Evolutionary conservation across 108 stramenopile species (phyloP).

Genomic region (Thalassiosira profunda): DNA sequence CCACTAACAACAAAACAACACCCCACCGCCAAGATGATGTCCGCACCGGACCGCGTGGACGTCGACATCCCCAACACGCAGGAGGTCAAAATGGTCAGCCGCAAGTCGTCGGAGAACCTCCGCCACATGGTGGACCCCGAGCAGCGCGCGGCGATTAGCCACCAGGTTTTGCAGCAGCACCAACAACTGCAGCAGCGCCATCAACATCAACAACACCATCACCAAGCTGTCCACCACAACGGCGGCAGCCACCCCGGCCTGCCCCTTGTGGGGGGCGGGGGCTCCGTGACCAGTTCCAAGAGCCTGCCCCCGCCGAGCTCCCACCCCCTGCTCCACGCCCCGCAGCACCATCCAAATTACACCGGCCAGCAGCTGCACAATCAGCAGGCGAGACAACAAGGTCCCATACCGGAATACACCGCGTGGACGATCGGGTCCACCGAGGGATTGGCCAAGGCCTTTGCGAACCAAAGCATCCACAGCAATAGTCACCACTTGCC

Average conservation of each 20-base stretch:
- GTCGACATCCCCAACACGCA: conserved; percentile 29
- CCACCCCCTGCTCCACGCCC: conserved; percentile 10
- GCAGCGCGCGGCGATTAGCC: background rate
- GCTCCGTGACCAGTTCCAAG: conserved; percentile 55
- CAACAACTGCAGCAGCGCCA: conserved; percentile 11
- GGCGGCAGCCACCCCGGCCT: background rate
- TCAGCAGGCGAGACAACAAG: background rate
- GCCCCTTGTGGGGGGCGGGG: conserved; percentile 55
- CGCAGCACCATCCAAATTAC: background rate
- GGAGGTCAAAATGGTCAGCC: conserved; percentile 10
- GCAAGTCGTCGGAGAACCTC: conserved; percentile 23
- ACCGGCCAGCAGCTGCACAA: background rate
- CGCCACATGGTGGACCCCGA: conserved; percentile 1
- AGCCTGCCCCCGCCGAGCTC: conserved; percentile 37
- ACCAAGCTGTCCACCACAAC: background rate
- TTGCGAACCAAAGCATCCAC: conserved; percentile 1
- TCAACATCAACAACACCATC: background rate
- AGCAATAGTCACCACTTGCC: conserved; percentile 22
- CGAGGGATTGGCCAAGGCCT: conserved; percentile 5
- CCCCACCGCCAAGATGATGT: conserved; percentile 28
- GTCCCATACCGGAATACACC: conserved; percentile 1
- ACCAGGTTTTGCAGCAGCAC: background rate
- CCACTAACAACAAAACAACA: no score
- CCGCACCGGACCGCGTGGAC: conserved; percentile 35
- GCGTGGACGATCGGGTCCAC: conserved; percentile 39